Base-by-base conservation (phyloP, 768 basidiomycete species). In the Phaffia australis region DNA sequence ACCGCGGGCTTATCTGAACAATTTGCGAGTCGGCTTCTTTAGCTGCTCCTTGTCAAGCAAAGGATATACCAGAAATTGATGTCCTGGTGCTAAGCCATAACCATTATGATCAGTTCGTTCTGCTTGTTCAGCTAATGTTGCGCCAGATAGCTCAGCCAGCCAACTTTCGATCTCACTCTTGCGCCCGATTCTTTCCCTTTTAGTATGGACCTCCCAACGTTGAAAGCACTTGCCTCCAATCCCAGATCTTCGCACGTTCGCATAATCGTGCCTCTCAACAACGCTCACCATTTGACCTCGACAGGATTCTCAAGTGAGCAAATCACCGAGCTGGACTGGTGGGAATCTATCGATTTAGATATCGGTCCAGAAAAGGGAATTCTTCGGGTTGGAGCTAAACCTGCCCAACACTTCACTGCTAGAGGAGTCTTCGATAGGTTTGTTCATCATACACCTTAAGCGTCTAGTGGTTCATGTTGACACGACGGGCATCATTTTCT, bases 241-340 rank as follows among this genome's bases (percentile, higher is more conserved):
- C 71, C 35, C 35, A 11, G 11, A 11, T 68, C 49, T 63, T 62
- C 1, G 30, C 64, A 66, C 15, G 79, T 83, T 0, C 81, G 83
- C 69, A 79, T 85, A 72, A 84, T 85, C 70, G 79, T 83, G 0
- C 83, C 84, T 0, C 77, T 85, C 16, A 82, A 83, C 48, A 85
- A 84, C 70, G 72, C 71, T 1, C 59, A 72, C 8, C 81, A 75
- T 72, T 79, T 85, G 72, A 69, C 71, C 3, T 71, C 71, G 6
- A 72, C 81, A 19, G 78, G 78, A 7, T 75, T 83, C 30, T 77
- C 79, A 0, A 69, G 73, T 0, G 72, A 74, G 5, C 73, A 80
- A 55, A 76, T 80, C 11, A 80, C 82, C 64, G 80, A 81, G 71
- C 75, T 86, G 72, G 85, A 87, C 73, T 87, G 85, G 85, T 85